Evolutionary conservation across 225 moss, liverwort and hornwort genomes (phyloP).

Genomic region (Bryoerythrophyllum caledonicum): DNA sequence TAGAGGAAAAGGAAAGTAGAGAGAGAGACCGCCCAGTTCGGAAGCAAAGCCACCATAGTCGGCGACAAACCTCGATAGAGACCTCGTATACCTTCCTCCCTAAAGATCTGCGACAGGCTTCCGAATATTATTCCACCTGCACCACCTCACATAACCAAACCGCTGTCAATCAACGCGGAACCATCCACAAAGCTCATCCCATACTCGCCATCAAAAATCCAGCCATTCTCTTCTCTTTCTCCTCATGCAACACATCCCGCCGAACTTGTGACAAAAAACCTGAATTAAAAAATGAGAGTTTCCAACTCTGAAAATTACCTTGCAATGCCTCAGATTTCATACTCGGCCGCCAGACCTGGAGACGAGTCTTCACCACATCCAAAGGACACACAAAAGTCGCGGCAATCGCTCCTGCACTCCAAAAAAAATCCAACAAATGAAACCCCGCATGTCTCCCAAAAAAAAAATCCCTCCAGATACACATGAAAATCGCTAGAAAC

Average conservation of each 20-base stretch:
- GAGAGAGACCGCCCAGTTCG: conserved; percentile 92
- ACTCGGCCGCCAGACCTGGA: conserved; percentile 79
- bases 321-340: conserved; percentile 47
- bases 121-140: conserved; percentile 95
- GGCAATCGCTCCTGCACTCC: conserved; percentile 84
- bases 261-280: too few relatives aligned
- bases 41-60: conserved; percentile 97
- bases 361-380: conserved; percentile 97
- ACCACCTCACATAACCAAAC: conserved; percentile 21
- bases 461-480: too few relatives aligned
- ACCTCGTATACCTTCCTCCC: conserved; percentile 90
- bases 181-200: background rate
- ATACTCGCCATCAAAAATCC: background rate
- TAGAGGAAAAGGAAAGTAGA: conserved; percentile 33
- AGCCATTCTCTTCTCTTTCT: background rate
- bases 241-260: conserved; percentile 5
- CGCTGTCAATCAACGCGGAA: background rate
- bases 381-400: conserved; percentile 98
- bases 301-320: conserved; percentile 43
- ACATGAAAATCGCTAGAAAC: background rate
- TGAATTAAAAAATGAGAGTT: too few relatives aligned
- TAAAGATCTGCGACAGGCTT: conserved; percentile 86
- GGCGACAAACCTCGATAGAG: conserved; percentile 98
- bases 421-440: background rate
- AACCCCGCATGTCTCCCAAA: background rate